Base-by-base conservation (phyloP, 2,329 filamentous ascomycete species). In the Zasmidium angulare region DNA sequence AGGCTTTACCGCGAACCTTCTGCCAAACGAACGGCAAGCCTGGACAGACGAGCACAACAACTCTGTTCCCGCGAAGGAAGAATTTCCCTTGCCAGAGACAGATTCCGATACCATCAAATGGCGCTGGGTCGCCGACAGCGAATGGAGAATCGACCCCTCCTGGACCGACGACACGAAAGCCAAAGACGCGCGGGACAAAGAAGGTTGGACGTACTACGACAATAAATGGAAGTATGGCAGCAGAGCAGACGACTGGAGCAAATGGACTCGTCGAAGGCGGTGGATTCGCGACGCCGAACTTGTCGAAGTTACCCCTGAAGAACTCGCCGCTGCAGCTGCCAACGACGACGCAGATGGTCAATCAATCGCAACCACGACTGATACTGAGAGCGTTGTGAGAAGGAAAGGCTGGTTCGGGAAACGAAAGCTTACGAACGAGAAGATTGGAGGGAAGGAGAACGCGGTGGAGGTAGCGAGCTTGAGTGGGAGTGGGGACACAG, bases 21-120 rank as follows among this genome's bases (percentile, higher is more conserved):
- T 99, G 65, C 87, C 92, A 0, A 96, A 97, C 69, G 95, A 99
- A 73, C 84, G 95, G 46, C 84, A 89, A 1, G 83, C 93, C 0
- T 99, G 95, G 93, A 97, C 95, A 0, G 95, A 99, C 74, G 95
- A 99, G 75, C 92, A 97, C 72, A 85, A 96, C 56, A 96, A 96
- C 62, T 72, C 87, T 0, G 89, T 91, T 2, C 87, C 91, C 0
- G 77, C 87, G 0, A 92, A 89, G 65, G 89, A 95, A 47, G 84
- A 84, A 10, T 91, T 90, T 65, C 81, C 85, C 58, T 76, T 90
- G 1, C 88, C 88, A 0, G 84, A 88, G 60, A 86, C 89, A 1
- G 85, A 87, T 63, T 83, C 82, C 36, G 85, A 83, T 2, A 82
- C 81, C 50, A 84, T 86, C 2, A 78, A 81, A 69, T 91, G 88